Conservation (phyloP, 129 eudicot genomes). For the Chrysanthemum seticuspe region DNA sequence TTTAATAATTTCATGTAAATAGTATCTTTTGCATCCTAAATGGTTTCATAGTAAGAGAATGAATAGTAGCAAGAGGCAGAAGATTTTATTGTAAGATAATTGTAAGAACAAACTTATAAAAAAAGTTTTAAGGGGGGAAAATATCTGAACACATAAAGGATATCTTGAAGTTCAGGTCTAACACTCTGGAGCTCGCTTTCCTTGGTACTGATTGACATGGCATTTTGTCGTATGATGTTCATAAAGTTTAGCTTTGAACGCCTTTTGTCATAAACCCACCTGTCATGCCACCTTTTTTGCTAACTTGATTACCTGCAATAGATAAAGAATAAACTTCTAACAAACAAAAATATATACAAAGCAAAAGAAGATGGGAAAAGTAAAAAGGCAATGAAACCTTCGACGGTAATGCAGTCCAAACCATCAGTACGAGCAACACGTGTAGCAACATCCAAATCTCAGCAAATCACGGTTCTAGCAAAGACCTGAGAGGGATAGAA, state of each 20-base stretch:
- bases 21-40: no score
- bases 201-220: constrained; percentile 48
- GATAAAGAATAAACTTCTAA: constrained; percentile 13
- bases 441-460: no score
- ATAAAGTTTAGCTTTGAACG: constrained; percentile 87
- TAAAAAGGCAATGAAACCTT: constrained; percentile 49
- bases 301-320: constrained; percentile 89
- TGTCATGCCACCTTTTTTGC: constrained; percentile 99
- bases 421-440: constrained; percentile 90
- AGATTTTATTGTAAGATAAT: background rate
- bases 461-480: no score
- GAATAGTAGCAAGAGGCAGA: constrained; percentile 1
- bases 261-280: constrained; percentile 94
- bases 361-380: background rate
- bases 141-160: constrained; percentile 44
- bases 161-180: constrained; percentile 68
- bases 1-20: no score
- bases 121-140: constrained; percentile 10
- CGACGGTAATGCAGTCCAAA: constrained; percentile 91
- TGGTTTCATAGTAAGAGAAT: background rate
- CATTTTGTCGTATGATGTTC: constrained; percentile 68
- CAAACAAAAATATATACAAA: background rate
- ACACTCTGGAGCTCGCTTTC: constrained; percentile 63
- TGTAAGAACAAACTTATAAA: background rate
- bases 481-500: no score